Evolutionary conservation across 768 basidiomycete species (phyloP), one percentile per base, ranked within the genome.

Genomic region (Panaeolus papilionaceus): DNA sequence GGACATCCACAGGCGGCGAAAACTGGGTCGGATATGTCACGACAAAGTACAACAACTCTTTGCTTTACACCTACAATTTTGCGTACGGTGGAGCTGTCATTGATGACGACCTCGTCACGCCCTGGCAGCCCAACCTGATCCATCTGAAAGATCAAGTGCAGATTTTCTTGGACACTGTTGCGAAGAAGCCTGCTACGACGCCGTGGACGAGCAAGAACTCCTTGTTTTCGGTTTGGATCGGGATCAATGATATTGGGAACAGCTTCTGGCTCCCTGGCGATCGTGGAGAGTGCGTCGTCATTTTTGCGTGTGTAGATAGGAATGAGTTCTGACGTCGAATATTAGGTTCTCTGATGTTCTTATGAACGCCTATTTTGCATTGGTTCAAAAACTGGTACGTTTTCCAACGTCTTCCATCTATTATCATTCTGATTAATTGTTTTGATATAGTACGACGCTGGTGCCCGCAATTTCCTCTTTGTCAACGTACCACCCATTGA

Each of bases 1-100:
- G 73, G 69, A 88, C 84, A 2, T 83, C 84, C 0, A 85, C 84
- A 18, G 86, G 87, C 7, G 87, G 88, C 8, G 78, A 79, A 51
- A 89, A 89, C 76, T 90, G 86, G 86, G 83, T 89, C 67, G 88
- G 87, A 70, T 83, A 81, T 67, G 78, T 82, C 66, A 87, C 87
- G 0, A 79, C 81, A 1, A 76, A 80, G n/a, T 83, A 83, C 79
- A 90, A 89, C 79, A 82, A 78, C 47, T 85, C 88, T 8, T 72
- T 81, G 11, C 63, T 88, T 51, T 79, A 88, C 71, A 88, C 87
- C 0, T 92, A 88, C 75, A 87, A 91, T 77, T 87, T 86, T 68
- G 91, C 90, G 0, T 89, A 85, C 66, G 87, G 89, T 33, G 90
- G 85, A 11, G 90, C 89, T 23, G 89, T 89, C 33, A 90, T 90